These are phyloP conservation scores for Monascus purpureus DNA, from an alignment of 495 filamentous ascomycete genomes.

Conservation along the genomic window DNA sequence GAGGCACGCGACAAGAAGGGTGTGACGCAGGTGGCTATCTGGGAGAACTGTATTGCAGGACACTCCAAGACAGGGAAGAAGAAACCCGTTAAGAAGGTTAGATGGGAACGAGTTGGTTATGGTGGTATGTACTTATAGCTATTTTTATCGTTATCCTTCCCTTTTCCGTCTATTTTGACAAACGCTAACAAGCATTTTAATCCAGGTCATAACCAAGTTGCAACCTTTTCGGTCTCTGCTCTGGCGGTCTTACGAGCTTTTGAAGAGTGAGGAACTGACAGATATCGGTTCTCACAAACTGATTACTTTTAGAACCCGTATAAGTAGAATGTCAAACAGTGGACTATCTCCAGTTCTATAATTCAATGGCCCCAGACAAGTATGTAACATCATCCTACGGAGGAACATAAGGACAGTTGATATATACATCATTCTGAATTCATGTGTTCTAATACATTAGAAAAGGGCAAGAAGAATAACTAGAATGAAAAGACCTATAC, in stretches of 20 bases:
- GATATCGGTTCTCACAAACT: too few species aligned
- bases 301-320: too few species aligned
- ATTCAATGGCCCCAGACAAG: too few species aligned
- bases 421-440: too few species aligned
- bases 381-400: too few species aligned
- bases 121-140: conserved; percentile 25
- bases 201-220: conserved; percentile 36
- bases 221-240: conserved; percentile 37
- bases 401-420: too few species aligned
- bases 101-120: conserved; percentile 32
- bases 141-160: not conserved
- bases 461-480: too few species aligned
- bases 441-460: too few species aligned
- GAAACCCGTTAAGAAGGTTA: conserved; percentile 30
- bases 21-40: conserved; percentile 21
- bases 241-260: conserved; percentile 55
- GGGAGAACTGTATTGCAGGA: conserved; percentile 20
- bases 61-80: conserved; percentile 12
- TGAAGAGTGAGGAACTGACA: conserved; percentile 25
- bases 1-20: conserved; percentile 16
- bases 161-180: not conserved
- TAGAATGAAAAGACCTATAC: too few species aligned
- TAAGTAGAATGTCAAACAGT: too few species aligned
- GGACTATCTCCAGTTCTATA: too few species aligned
- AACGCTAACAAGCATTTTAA: conserved; percentile 1